These are phyloP conservation scores for Annona cherimola DNA, from an alignment of 164 flowering plant species.

Conservation along the genomic window DNA sequence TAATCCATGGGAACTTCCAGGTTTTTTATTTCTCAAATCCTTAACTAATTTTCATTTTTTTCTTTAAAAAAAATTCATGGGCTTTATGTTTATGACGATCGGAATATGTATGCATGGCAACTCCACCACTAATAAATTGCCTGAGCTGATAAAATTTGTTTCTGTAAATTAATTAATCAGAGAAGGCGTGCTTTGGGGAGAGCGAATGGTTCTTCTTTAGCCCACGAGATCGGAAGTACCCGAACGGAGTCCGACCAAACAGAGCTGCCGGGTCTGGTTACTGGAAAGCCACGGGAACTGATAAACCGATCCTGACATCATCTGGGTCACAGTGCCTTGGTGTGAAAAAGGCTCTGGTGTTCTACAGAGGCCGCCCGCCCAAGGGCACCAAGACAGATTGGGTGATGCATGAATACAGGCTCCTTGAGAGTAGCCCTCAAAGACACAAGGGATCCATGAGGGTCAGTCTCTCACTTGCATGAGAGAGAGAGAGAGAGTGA, in stretches of 20 bases:
- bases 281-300: conserved; percentile 15
- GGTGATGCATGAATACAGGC: conserved; percentile 51
- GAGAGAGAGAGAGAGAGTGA: background rate
- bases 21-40: conserved; percentile 26
- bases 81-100: background rate
- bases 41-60: too few species aligned
- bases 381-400: conserved; percentile 47
- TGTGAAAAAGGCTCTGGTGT: conserved; percentile 51
- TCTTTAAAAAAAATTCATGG: background rate
- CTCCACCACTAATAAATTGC: too few species aligned
- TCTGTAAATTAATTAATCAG: conserved; percentile 25
- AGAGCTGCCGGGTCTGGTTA: conserved; percentile 31
- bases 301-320: conserved; percentile 37
- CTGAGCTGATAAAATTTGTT: background rate
- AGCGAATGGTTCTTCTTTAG: conserved; percentile 88
- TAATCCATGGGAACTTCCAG: conserved; percentile 87
- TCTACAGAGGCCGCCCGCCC: conserved; percentile 51
- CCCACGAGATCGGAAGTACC: conserved; percentile 35
- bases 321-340: conserved; percentile 38
- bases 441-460: conserved; percentile 31
- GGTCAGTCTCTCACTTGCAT: conserved; percentile 18
- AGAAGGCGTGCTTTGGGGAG: conserved; percentile 78
- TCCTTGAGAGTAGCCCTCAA: conserved; percentile 18
- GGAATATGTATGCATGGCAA: background rate
- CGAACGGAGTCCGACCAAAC: conserved; percentile 86